These are phyloP conservation scores for Rhodotorula sp. DNA, from an alignment of 1,284 basidiomycete genomes.

Conservation along the genomic window DNA sequence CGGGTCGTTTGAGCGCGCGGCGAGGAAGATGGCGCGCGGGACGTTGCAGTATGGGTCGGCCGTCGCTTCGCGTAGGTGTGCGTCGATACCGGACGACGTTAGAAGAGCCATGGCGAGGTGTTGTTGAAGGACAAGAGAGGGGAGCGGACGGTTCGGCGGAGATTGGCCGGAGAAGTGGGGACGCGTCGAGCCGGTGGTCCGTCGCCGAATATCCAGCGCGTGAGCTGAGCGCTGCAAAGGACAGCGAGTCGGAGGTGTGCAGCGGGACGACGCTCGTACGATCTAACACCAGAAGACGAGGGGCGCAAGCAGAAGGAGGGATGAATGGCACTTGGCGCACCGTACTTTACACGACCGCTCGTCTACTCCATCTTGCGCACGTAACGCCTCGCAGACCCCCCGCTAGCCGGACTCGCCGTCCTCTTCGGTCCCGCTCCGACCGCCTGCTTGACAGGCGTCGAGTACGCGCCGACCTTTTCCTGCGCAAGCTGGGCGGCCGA, in stretches of 20 bases:
- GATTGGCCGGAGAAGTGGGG: too few species aligned
- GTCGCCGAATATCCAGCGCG: too few species aligned
- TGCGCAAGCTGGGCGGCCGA: neutral
- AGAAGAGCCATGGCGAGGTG: neutral
- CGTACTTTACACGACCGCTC: neutral
- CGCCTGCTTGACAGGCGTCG: conserved; percentile 16
- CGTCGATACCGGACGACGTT: neutral
- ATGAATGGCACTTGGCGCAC: neutral
- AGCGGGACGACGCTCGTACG: too few species aligned
- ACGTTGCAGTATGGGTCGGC: conserved; percentile 1
- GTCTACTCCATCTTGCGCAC: conserved; percentile 13
- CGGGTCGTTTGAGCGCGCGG: neutral
- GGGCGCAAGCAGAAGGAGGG: neutral
- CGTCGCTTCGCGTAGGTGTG: neutral
- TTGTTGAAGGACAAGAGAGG: neutral
- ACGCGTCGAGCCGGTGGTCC: too few species aligned
- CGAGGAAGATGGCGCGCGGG: conserved; percentile 6
- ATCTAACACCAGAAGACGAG: neutral
- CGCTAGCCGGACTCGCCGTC: conserved; percentile 6
- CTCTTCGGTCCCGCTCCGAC: neutral
- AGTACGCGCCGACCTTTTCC: neutral
- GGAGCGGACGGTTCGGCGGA: neutral
- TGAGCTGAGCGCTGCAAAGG: too few species aligned
- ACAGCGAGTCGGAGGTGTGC: too few species aligned
- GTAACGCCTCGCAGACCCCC: conserved; percentile 11